phyloP scores from a whole-genome alignment of 2,329 filamentous ascomycete genomes.

The Ophiostoma pallidulum region DNA sequence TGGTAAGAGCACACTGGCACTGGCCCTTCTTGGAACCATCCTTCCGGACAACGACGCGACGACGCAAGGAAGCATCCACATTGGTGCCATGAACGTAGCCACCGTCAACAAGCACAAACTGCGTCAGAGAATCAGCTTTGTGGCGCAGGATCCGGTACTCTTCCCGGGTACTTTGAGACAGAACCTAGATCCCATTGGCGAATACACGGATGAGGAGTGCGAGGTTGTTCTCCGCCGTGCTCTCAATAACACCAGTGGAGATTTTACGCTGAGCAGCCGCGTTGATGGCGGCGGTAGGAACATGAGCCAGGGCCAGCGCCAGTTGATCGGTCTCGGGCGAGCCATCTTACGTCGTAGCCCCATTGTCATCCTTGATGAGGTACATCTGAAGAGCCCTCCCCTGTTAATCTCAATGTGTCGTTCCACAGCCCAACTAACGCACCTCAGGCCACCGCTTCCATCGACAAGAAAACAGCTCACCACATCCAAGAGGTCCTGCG shows the following conservation, averaged over 20 bases:
- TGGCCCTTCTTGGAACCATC: constrained; percentile 48
- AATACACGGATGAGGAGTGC: constrained; percentile 44
- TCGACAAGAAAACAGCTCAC: constrained; percentile 49
- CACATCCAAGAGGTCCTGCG: constrained; percentile 49
- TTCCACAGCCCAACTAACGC: constrained; percentile 4
- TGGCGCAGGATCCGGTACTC: constrained; percentile 54
- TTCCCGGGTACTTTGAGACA: constrained; percentile 50
- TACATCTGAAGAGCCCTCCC: neutral
- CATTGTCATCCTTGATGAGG: constrained; percentile 52
- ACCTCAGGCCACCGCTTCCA: constrained; percentile 46
- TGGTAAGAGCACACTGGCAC: constrained; percentile 70
- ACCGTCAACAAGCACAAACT: constrained; percentile 45
- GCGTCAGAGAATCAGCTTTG: constrained; percentile 50
- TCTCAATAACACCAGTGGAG: constrained; percentile 31
- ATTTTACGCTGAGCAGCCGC: constrained; percentile 35
- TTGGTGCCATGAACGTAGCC: constrained; percentile 45
- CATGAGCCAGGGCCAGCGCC: constrained; percentile 52
- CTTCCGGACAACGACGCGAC: constrained; percentile 30
- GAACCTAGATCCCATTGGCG: constrained; percentile 59
- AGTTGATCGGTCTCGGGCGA: constrained; percentile 51
- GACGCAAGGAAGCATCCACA: constrained; percentile 38
- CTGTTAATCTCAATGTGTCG: neutral
- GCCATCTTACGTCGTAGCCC: constrained; percentile 52
- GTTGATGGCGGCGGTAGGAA: constrained; percentile 53
- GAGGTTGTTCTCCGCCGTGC: constrained; percentile 47